Base-by-base conservation (phyloP, 2,329 filamentous ascomycete genomes). In the Aplosporella prunicola region DNA sequence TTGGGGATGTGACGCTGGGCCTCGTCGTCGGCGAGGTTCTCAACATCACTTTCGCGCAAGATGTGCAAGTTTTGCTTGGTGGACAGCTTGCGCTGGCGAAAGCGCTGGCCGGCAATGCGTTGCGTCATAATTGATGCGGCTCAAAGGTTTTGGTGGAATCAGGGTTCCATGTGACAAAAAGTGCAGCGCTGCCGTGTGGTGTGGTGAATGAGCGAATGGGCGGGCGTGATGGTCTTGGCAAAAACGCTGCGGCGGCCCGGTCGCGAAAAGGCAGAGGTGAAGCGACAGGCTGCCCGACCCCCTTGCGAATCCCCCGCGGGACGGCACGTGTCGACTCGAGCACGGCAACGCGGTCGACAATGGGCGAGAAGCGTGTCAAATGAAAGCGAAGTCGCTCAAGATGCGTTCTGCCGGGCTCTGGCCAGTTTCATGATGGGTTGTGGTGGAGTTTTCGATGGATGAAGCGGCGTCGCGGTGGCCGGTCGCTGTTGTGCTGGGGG, bases 51-150 rank as follows among this genome's bases (percentile, higher is more conserved):
- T 67, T 96, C 89, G 61, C 82, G 78, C 56, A 95, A 75, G 52
- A 98, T 80, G 43, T 80, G 80, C 57, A 95, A 79, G 52, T 79
- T 78, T 60, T 87, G 86, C 70, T 93, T 93, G 56, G 83, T 78
- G 64, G 82, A 91, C 64, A 95, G 76, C 72, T 96, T 96, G 69
- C 86, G 82, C 72, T 84, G 80, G 60, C 82, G 75, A 59, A 86
- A 78, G 65, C 80, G 80, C 63, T 78, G 52, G 37, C 52, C 56
- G 11, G 54, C 53, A 24, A 53, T 51, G 35, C 60, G 52, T 45
- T 53, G 47, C 44, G 58, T 55, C 59, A 61, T 62, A 45, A 32
- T 51, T 49, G 26, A 18, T 28, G 34, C 24, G 9, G 28, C n/a
- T 14, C 10, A 18, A 27, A 66, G 64, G 58, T 23, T 26, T 41